These are phyloP conservation scores for Paraphaeosphaeria sporulosa DNA, from an alignment of 2,329 filamentous ascomycete genomes.

Conservation along the genomic window DNA sequence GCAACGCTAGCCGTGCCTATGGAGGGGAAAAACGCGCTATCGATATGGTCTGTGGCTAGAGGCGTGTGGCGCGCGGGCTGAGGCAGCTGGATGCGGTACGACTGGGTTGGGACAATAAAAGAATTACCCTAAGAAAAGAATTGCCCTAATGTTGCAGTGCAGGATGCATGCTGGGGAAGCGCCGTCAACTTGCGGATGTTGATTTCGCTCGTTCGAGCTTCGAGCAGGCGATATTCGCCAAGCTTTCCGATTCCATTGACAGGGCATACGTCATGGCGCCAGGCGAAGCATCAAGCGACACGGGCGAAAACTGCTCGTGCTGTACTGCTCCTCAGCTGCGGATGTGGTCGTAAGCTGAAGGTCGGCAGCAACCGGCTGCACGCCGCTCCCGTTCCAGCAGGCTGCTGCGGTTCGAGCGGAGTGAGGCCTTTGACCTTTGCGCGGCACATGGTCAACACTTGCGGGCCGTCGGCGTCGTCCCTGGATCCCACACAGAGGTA, in stretches of 20 bases:
- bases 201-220: background rate
- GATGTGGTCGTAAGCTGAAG: background rate
- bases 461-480: slow-evolving; percentile 7
- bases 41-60: slow-evolving; percentile 1
- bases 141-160: background rate
- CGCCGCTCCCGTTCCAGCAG: background rate
- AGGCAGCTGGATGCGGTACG: slow-evolving; percentile 2
- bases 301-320: background rate
- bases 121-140: too few species aligned
- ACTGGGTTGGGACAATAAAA: background rate
- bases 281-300: background rate
- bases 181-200: background rate
- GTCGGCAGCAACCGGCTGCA: background rate
- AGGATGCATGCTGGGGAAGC: background rate
- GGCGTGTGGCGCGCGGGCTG: slow-evolving; percentile 3
- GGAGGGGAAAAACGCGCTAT: background rate
- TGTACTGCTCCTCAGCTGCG: slow-evolving; percentile 1
- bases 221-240: background rate
- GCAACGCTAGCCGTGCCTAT: background rate
- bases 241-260: background rate
- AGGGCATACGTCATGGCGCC: slow-evolving; percentile 5
- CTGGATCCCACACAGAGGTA: background rate
- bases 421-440: background rate
- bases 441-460: background rate
- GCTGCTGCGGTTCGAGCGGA: too few species aligned